phyloP scores from a whole-genome alignment of 495 filamentous ascomycete species.

The Aspergillus asperescens region DNA sequence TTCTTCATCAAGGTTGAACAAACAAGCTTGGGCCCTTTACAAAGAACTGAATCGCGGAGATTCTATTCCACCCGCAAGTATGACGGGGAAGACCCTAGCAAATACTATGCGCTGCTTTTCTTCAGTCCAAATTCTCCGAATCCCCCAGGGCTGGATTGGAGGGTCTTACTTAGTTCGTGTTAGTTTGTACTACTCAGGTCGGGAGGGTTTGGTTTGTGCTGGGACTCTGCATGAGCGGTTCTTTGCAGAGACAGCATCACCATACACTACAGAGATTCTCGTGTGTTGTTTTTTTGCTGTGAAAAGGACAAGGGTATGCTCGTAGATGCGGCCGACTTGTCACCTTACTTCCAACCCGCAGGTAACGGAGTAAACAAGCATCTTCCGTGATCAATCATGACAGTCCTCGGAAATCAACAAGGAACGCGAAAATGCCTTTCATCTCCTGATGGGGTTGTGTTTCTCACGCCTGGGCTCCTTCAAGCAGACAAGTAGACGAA shows the following conservation, averaged over 20 bases:
- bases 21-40: conserved; percentile 1
- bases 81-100: conserved; percentile 4
- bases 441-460: no score
- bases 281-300: neutral
- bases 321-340: neutral
- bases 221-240: conserved; percentile 1
- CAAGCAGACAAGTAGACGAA: no score
- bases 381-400: neutral
- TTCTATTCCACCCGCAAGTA: neutral
- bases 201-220: neutral
- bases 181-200: conserved; percentile 4
- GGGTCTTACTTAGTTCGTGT: conserved; percentile 5
- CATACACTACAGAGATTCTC: neutral
- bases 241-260: neutral
- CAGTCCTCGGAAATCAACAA: no score
- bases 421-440: no score
- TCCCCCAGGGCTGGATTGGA: neutral
- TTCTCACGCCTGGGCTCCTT: no score
- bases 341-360: neutral
- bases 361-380: neutral
- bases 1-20: conserved; percentile 9
- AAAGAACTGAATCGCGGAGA: neutral
- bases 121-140: conserved; percentile 15
- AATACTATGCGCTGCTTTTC: conserved; percentile 5
- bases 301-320: neutral